phyloP scores from a whole-genome alignment of 208 protist genomes.

The Acanthamoeba healyi region DNA sequence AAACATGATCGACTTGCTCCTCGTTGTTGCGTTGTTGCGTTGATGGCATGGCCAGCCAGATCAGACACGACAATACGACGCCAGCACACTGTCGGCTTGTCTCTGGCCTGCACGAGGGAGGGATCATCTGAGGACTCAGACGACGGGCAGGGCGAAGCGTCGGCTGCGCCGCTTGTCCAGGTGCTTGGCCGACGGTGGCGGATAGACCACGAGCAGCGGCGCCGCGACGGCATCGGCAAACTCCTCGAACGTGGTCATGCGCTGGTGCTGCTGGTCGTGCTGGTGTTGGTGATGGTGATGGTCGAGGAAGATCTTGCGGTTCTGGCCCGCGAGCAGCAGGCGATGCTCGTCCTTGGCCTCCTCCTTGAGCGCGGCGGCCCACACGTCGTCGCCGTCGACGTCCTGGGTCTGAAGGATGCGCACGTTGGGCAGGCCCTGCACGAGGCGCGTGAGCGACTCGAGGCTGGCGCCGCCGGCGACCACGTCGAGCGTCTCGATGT shows the following conservation, averaged over 20 bases:
- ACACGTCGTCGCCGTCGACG: background rate
- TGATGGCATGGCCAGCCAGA: too few species aligned
- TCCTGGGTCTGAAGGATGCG: background rate
- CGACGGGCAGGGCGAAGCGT: background rate
- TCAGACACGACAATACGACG: too few species aligned
- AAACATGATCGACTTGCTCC: too few species aligned
- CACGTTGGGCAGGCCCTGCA: conserved; percentile 12
- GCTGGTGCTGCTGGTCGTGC: background rate
- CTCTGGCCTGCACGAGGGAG: too few species aligned
- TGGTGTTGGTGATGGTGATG: background rate
- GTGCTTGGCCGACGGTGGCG: conserved; percentile 16
- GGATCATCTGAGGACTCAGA: too few species aligned
- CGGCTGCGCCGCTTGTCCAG: background rate
- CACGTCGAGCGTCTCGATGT: conserved; percentile 15
- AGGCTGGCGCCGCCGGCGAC: background rate
- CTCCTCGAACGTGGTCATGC: background rate
- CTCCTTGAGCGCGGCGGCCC: background rate
- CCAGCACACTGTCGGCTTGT: too few species aligned
- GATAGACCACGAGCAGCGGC: conserved; percentile 10
- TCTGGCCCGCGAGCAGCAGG: background rate
- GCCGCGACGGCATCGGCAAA: background rate
- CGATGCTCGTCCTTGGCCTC: conserved; percentile 27
- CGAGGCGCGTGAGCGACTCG: background rate
- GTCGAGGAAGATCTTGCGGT: conserved; percentile 14
- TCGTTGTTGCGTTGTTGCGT: too few species aligned